These are phyloP conservation scores for Cytospora paraplurivora DNA, from an alignment of 2,329 filamentous ascomycete species.

Conservation along the genomic window DNA sequence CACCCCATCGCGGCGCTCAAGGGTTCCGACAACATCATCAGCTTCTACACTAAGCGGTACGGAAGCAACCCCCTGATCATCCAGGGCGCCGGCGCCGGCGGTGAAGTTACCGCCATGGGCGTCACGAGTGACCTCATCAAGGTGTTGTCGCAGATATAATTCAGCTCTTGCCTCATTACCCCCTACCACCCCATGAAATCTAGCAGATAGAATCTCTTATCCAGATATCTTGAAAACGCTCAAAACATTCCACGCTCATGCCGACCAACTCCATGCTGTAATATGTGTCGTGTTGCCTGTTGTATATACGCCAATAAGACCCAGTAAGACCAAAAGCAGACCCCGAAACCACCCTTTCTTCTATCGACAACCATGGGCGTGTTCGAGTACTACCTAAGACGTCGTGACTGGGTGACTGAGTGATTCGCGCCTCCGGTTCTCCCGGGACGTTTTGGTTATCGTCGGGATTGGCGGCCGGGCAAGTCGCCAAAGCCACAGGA, in stretches of 20 bases:
- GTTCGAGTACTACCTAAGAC: slow-evolving; percentile 20
- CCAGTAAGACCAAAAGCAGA: slow-evolving; percentile 2
- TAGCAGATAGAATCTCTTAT: background rate
- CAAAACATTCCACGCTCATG: slow-evolving; percentile 7
- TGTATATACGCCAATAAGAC: slow-evolving; percentile 15
- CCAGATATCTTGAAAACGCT: slow-evolving; percentile 10
- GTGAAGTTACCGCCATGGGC: slow-evolving; percentile 96
- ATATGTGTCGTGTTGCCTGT: background rate
- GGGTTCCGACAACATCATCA: slow-evolving; percentile 98
- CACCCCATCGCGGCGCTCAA: slow-evolving; percentile 93
- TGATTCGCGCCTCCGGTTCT: slow-evolving; percentile 29
- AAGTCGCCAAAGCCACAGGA: slow-evolving; percentile 56
- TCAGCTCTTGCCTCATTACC: slow-evolving; percentile 25
- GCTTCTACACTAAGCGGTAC: slow-evolving; percentile 96
- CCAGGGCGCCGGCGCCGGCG: slow-evolving; percentile 91
- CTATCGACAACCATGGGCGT: background rate
- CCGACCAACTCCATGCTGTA: slow-evolving; percentile 25
- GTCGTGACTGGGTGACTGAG: slow-evolving; percentile 30
- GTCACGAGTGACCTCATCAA: slow-evolving; percentile 93
- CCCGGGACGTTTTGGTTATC: slow-evolving; percentile 24
- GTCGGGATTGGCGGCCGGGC: slow-evolving; percentile 31
- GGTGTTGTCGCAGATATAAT: slow-evolving; percentile 71
- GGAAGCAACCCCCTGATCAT: slow-evolving; percentile 88
- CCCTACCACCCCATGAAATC: background rate
- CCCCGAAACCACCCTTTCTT: background rate